Evolutionary conservation across 129 eudicot genomes (phyloP), one percentile per base, ranked within the genome.

Genomic region (Lonicera japonica): DNA sequence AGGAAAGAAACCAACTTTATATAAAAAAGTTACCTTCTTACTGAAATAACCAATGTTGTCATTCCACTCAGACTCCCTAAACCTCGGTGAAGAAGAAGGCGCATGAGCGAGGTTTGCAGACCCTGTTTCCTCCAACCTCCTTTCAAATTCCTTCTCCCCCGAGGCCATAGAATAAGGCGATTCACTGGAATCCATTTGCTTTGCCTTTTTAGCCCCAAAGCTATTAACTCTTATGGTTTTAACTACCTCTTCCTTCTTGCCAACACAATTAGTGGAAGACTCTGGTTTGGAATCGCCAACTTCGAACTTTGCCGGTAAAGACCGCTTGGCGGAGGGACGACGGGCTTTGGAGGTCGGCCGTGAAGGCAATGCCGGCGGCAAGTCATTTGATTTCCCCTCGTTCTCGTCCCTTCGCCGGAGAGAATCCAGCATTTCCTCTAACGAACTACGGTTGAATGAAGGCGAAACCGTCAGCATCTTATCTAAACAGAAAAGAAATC

Each of bases 341-440:
- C 97, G 87, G 11, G 88, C 82, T 34, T 67, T 76, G 1, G 94
- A 79, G 11, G 80, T 75, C 9, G 97, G 97, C 17, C 97, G 78
- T 1, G 86, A 21, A 1, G 97, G 97, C n/a, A 91, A 67, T 13
- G 80, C 95, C 56, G 97, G 97, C 25, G 96, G 96, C 66, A 73
- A 17, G 80, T 91, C 96, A 61, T 75, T 73, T 1, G 90, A 81
- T 61, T 79, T 79, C 80, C 79, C 81, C 2, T 56, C 56, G 16
- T 43, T 43, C 41, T 74, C 91, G 5, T 89, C 94, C 45, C 73
- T 75, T 54, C 70, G 80, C 70, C 73, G 82, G 60, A 91, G 83
- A 34, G 79, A 74, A 11, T 91, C 96, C 56, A 91, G 70, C 97
- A 91, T 84, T 73, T 84, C 97, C 80, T 91, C 97, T 70, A 91